These are phyloP conservation scores for Salisapilia sapeloensis DNA, from an alignment of 352 stramenopile genomes.

Conservation along the genomic window DNA sequence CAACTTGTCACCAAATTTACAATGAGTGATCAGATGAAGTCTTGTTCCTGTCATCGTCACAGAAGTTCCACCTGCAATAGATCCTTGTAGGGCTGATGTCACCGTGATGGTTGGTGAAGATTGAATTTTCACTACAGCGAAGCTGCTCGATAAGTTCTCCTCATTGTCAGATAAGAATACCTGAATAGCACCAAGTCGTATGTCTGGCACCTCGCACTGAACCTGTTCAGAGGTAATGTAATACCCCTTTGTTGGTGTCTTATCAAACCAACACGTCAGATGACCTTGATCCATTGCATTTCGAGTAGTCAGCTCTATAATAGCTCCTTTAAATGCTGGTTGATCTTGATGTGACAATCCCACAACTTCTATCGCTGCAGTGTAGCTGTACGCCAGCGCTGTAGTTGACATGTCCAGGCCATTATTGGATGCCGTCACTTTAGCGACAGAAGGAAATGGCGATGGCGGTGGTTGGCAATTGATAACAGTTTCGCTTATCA, in stretches of 20 bases:
- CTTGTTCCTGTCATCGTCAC: slow-evolving; percentile 24
- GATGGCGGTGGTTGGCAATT: slow-evolving; percentile 19
- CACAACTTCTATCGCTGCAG: slow-evolving; percentile 1
- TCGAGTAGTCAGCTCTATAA: slow-evolving; percentile 15
- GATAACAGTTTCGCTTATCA: slow-evolving; percentile 19
- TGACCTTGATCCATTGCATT: slow-evolving; percentile 15
- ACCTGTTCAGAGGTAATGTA: slow-evolving; percentile 9
- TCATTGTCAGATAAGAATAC: slow-evolving; percentile 42
- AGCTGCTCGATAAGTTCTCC: slow-evolving; percentile 15
- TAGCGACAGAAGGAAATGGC: slow-evolving; percentile 3
- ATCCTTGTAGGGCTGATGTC: too few species aligned
- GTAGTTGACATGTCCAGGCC: slow-evolving; percentile 30
- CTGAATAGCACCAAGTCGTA: not conserved
- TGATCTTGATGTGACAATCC: not conserved
- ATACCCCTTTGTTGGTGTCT: slow-evolving; percentile 2
- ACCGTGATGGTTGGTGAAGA: too few species aligned
- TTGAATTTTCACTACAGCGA: slow-evolving; percentile 11
- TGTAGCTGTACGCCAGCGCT: slow-evolving; percentile 2
- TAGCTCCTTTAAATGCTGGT: slow-evolving; percentile 12
- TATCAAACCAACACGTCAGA: slow-evolving; percentile 42
- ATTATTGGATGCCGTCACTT: slow-evolving; percentile 48
- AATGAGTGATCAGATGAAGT: slow-evolving; percentile 40
- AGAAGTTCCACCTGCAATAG: slow-evolving; percentile 16
- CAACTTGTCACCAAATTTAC: slow-evolving; percentile 30
- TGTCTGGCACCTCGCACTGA: not conserved